Conservation (phyloP, 345 rosid species). For the Ceriops tagal region DNA sequence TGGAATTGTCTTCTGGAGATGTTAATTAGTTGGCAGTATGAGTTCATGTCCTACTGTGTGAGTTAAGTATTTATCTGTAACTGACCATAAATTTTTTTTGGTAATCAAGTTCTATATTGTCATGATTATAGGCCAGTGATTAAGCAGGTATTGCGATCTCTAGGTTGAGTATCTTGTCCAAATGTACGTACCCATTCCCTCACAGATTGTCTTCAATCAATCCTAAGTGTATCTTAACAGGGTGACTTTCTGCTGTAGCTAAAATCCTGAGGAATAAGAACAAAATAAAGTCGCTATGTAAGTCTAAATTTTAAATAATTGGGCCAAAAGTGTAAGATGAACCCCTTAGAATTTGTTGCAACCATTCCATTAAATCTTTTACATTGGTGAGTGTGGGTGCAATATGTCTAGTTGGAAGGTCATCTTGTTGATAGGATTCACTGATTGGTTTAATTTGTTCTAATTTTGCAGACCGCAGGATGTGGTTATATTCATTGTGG, state of each 20-base stretch:
- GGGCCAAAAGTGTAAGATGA: not conserved
- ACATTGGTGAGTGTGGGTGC: not conserved
- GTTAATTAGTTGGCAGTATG: not conserved
- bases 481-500: constrained; percentile 83
- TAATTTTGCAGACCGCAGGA: constrained; percentile 73
- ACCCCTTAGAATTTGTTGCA: not conserved
- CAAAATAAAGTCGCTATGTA: not conserved
- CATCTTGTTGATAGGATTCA: not conserved
- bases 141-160: not conserved
- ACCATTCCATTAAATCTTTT: not conserved
- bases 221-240: not conserved
- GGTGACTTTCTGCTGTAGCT: not conserved
- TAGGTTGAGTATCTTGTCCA: not conserved
- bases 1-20: not conserved
- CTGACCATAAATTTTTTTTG: not conserved
- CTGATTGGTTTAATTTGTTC: not conserved
- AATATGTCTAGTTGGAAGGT: not conserved
- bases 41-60: not conserved
- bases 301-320: not conserved
- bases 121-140: no score
- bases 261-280: not conserved
- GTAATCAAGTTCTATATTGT: not conserved
- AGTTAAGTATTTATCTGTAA: not conserved
- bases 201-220: not conserved
- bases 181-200: not conserved